Conservation (phyloP, 352 stramenopile species). For the Globisporangium heterothallicum region DNA sequence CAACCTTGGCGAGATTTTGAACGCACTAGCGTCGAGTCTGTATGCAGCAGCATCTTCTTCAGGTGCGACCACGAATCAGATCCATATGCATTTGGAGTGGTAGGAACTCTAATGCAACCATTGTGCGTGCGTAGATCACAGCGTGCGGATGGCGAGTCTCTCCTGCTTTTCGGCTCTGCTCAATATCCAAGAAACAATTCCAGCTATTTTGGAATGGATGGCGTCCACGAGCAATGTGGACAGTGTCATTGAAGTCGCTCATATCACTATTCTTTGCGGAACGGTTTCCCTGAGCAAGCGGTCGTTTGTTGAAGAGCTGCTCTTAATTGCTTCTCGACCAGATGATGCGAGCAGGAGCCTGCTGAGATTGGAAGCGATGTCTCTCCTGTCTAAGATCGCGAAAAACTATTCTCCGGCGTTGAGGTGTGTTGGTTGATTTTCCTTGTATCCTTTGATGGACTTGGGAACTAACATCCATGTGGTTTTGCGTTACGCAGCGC, state of each 20-base stretch:
- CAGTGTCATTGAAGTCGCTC: constrained; percentile 41
- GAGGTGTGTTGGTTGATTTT: constrained; percentile 15
- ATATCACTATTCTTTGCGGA: constrained; percentile 63
- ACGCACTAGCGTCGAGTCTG: constrained; percentile 61
- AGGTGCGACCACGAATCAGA: constrained; percentile 24
- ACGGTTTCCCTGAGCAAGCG: constrained; percentile 43
- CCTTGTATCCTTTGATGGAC: not conserved
- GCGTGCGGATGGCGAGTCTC: constrained; percentile 71
- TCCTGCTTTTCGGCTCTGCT: constrained; percentile 74
- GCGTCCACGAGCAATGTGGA: constrained; percentile 37
- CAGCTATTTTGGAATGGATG: constrained; percentile 72
- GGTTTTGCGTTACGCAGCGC: constrained; percentile 12
- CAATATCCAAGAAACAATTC: constrained; percentile 62
- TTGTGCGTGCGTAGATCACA: constrained; percentile 65
- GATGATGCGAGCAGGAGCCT: constrained; percentile 51
- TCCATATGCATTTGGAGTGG: not conserved
- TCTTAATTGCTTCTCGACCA: constrained; percentile 53
- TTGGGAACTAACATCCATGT: not conserved
- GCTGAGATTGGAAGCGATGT: constrained; percentile 77
- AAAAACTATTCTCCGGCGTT: constrained; percentile 79
- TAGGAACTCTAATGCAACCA: not conserved
- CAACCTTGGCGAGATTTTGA: constrained; percentile 54
- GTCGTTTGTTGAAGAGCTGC: constrained; percentile 74
- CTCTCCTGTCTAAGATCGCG: constrained; percentile 73
- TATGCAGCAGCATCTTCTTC: constrained; percentile 51